phyloP scores from a whole-genome alignment of 805 yeast species.

The Candida coquimbonensis region DNA sequence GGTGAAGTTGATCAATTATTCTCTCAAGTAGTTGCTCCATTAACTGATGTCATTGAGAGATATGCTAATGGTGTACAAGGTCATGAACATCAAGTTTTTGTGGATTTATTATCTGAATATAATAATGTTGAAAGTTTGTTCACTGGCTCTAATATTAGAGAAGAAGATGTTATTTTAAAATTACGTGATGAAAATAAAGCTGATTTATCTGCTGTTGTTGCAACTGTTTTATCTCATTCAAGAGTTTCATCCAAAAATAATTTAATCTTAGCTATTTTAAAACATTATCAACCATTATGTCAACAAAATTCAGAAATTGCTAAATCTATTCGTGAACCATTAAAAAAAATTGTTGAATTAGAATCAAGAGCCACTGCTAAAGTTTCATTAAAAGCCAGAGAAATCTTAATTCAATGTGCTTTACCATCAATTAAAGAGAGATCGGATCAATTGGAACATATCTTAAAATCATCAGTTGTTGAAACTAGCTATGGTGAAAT shows the following conservation, averaged over 20 bases:
- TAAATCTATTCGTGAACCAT: constrained; percentile 56
- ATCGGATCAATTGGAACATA: constrained; percentile 95
- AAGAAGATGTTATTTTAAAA: constrained; percentile 81
- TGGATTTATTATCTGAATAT: constrained; percentile 62
- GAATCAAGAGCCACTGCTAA: constrained; percentile 89
- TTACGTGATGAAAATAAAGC: constrained; percentile 85
- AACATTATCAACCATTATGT: constrained; percentile 72
- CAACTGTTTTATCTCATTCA: constrained; percentile 77
- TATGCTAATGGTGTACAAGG: constrained; percentile 71
- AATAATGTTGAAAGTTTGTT: constrained; percentile 73
- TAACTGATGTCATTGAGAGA: constrained; percentile 59
- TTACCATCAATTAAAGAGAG: constrained; percentile 94
- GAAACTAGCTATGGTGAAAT: constrained; percentile 85
- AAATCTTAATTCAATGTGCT: constrained; percentile 92
- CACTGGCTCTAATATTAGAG: constrained; percentile 67
- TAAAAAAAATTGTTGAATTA: constrained; percentile 77
- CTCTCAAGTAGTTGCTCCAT: constrained; percentile 60
- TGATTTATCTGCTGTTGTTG: constrained; percentile 65
- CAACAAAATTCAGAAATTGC: constrained; percentile 68
- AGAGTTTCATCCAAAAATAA: constrained; percentile 91
- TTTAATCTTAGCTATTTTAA: constrained; percentile 77
- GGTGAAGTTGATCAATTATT: constrained; percentile 48
- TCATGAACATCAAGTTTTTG: constrained; percentile 77
- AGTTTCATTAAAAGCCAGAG: constrained; percentile 93
- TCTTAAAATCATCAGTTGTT: constrained; percentile 84